phyloP scores from a whole-genome alignment of 768 basidiomycete species.

The Xerocomellus intermedius region DNA sequence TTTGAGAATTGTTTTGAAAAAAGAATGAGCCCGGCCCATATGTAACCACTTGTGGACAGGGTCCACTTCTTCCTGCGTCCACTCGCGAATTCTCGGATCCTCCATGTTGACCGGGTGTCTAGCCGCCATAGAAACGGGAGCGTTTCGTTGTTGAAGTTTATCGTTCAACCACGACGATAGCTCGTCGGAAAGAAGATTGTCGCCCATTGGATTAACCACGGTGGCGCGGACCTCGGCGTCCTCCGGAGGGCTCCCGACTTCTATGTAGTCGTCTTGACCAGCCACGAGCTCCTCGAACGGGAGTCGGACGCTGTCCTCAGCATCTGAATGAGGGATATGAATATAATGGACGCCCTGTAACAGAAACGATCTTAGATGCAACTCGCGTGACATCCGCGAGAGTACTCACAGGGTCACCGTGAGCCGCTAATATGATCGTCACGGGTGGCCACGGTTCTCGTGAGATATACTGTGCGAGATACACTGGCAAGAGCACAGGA shows the following conservation, averaged over 20 bases:
- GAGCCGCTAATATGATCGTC: conserved; percentile 30
- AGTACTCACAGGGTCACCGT: conserved; percentile 26
- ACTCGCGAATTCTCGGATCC: conserved; percentile 41
- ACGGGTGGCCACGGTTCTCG: conserved; percentile 26
- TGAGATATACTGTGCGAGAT: conserved; percentile 51
- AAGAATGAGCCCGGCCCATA: conserved; percentile 28
- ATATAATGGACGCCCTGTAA: conserved; percentile 28
- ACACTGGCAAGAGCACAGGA: conserved; percentile 64
- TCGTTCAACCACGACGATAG: conserved; percentile 32
- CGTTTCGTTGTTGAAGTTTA: conserved; percentile 22
- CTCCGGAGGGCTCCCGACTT: conserved; percentile 8
- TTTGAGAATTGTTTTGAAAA: conserved; percentile 29
- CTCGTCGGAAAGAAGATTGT: conserved; percentile 36
- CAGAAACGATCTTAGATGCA: not conserved
- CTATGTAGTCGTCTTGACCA: conserved; percentile 24
- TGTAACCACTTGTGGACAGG: conserved; percentile 38
- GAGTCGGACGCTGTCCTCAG: conserved; percentile 14
- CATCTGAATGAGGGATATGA: conserved; percentile 25
- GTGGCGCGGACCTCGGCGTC: conserved; percentile 16
- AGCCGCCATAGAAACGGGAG: conserved; percentile 20
- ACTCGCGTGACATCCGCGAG: not conserved
- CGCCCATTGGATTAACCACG: conserved; percentile 18
- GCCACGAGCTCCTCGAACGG: conserved; percentile 25
- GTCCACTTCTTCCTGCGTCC: conserved; percentile 36
- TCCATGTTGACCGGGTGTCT: conserved; percentile 29